Evolutionary conservation across 2,329 filamentous ascomycete species (phyloP).

Genomic region (Ophiostoma triangulosporum): DNA sequence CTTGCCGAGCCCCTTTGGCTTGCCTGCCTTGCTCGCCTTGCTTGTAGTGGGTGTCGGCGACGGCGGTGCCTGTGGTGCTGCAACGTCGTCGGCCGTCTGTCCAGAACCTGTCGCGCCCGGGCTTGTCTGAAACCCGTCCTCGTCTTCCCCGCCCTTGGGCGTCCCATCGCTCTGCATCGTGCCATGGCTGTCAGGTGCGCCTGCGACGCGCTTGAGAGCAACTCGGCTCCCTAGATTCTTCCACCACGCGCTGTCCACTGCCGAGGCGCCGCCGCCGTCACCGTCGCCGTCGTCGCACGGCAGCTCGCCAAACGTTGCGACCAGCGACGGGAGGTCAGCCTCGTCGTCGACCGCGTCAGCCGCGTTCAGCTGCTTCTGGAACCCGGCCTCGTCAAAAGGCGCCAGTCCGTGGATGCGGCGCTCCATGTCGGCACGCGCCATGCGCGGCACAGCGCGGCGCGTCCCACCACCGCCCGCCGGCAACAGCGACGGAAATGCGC

Average conservation of each 20-base stretch:
- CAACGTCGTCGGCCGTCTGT: too few relatives aligned
- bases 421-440: slow-evolving; percentile 30
- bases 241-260: slow-evolving; percentile 33
- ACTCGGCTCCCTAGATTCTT: slow-evolving; percentile 23
- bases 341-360: slow-evolving; percentile 27
- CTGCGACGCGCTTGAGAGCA: slow-evolving; percentile 13
- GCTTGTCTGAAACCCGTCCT: not conserved
- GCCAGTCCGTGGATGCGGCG: slow-evolving; percentile 38
- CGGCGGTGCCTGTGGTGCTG: not conserved
- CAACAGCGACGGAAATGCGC: slow-evolving; percentile 35
- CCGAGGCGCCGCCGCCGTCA: too few relatives aligned
- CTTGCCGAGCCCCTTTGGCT: slow-evolving; percentile 4
- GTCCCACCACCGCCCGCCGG: not conserved
- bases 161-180: not conserved
- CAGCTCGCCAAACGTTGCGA: slow-evolving; percentile 17
- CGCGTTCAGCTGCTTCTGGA: slow-evolving; percentile 29
- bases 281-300: not conserved
- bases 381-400: slow-evolving; percentile 29
- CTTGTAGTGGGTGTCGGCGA: too few relatives aligned
- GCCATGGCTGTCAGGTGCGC: not conserved
- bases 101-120: not conserved
- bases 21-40: not conserved
- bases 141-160: not conserved
- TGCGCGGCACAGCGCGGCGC: slow-evolving; percentile 24
- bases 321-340: not conserved